A percentile compares a stretch with the other conserved stretches of the same genome.
Conservation (phyloP, 257 asterid genomes). For the Jasminum sambac region DNA sequence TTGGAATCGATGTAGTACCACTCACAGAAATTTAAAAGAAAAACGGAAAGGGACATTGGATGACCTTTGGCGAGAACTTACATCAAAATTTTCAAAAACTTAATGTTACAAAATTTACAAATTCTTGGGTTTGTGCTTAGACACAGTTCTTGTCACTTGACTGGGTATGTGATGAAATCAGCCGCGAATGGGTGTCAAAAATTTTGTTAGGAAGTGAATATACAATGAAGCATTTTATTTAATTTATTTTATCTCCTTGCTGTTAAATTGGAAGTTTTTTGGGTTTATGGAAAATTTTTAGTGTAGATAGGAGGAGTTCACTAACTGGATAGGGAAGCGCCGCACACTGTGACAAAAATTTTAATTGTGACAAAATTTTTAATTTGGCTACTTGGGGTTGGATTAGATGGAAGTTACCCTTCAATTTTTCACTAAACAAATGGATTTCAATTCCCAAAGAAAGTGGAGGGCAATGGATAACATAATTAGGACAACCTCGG, state of each 20-base stretch:
- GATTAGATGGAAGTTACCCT: neutral
- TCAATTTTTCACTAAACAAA: slow-evolving; percentile 1
- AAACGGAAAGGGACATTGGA: neutral
- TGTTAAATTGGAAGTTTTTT: neutral
- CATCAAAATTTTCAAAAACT: neutral
- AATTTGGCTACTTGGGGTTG: neutral
- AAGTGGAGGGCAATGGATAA: neutral
- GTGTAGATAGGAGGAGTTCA: neutral
- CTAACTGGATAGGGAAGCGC: too few species aligned
- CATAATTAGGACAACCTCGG: neutral
- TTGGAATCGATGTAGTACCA: neutral
- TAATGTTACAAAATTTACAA: too few species aligned
- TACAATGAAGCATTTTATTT: neutral
- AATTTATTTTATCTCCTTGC: too few species aligned
- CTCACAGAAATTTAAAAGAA: too few species aligned
- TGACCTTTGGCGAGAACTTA: neutral
- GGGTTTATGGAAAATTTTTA: neutral
- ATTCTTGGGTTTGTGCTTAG: too few species aligned
- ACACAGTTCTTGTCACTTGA: too few species aligned
- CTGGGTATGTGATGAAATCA: neutral
- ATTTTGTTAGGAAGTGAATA: neutral
- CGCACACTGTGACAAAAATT: too few species aligned
- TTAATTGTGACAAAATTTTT: too few species aligned
- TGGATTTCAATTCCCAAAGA: neutral
- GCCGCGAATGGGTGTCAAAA: neutral